Evolutionary conservation across 139 green algal genomes (phyloP).

Genomic region (Desmodesmus armatus): DNA sequence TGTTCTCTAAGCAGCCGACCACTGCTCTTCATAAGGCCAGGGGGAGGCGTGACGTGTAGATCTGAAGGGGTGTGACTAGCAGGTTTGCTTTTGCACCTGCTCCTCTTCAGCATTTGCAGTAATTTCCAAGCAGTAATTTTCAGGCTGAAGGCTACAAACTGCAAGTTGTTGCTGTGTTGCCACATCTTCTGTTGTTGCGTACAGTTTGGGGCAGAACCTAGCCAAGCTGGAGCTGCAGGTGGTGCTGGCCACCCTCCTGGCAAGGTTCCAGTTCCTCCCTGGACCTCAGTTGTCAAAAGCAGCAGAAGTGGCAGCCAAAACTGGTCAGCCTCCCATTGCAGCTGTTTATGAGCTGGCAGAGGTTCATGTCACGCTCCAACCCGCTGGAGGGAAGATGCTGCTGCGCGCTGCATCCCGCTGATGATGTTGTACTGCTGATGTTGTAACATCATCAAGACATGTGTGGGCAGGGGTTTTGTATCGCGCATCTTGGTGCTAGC

Average conservation of each 20-base stretch:
- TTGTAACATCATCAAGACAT: not conserved
- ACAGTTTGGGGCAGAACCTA: conserved; percentile 43
- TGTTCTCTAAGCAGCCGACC: too few relatives aligned
- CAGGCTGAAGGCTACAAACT: too few relatives aligned
- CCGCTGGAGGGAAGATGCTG: conserved; percentile 10
- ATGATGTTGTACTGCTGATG: not conserved
- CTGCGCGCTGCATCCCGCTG: conserved; percentile 9
- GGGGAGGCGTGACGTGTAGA: too few relatives aligned
- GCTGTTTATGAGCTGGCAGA: conserved; percentile 6
- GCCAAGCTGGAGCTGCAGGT: conserved; percentile 49
- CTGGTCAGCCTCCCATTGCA: not conserved
- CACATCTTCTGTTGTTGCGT: too few relatives aligned
- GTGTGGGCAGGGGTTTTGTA: not conserved
- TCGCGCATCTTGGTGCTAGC: too few relatives aligned
- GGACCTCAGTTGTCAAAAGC: conserved; percentile 1
- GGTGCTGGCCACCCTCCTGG: conserved; percentile 38
- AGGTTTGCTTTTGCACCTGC: too few relatives aligned
- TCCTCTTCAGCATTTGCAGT: too few relatives aligned
- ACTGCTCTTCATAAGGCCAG: too few relatives aligned
- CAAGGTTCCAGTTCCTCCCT: not conserved
- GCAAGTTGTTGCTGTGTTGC: too few relatives aligned
- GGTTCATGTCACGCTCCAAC: conserved; percentile 34
- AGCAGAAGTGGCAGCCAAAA: not conserved
- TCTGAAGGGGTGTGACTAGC: too few relatives aligned
- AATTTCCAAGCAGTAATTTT: too few relatives aligned